phyloP scores from a whole-genome alignment of 1,284 basidiomycete species.

The Irpex sp. region DNA sequence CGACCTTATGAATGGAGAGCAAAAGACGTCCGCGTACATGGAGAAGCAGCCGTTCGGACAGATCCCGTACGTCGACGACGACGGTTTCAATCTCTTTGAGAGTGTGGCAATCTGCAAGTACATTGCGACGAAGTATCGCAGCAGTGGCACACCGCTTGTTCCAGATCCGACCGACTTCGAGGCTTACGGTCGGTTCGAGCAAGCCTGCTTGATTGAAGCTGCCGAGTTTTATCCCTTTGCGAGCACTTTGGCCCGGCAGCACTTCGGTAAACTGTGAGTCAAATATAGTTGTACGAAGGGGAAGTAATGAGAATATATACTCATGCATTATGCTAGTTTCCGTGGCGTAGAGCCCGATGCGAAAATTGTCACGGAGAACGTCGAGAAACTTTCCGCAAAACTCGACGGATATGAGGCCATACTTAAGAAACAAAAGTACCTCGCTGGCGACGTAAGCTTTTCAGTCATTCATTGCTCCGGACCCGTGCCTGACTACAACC shows the following conservation, averaged over 20 bases:
- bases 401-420: background rate
- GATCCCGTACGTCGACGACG: conserved; percentile 57
- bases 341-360: background rate
- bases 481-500: background rate
- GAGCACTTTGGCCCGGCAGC: background rate
- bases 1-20: conserved; percentile 37
- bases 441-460: background rate
- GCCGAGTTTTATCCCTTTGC: background rate
- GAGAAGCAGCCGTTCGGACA: conserved; percentile 59
- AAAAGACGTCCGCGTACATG: conserved; percentile 41
- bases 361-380: background rate
- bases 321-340: background rate
- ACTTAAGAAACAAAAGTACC: background rate
- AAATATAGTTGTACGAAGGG: background rate
- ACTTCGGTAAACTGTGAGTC: background rate
- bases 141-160: background rate
- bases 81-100: conserved; percentile 43
- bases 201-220: background rate
- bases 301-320: background rate
- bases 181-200: background rate
- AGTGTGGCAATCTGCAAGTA: conserved; percentile 50
- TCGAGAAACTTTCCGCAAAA: background rate
- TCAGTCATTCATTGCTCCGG: background rate
- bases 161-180: background rate
- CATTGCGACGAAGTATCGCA: conserved; percentile 25